Percentiles rank a stretch among this genome's conserved stretches.
phyloP scores from a whole-genome alignment of 2,329 filamentous ascomycete species.

The Fusarium redolens region DNA sequence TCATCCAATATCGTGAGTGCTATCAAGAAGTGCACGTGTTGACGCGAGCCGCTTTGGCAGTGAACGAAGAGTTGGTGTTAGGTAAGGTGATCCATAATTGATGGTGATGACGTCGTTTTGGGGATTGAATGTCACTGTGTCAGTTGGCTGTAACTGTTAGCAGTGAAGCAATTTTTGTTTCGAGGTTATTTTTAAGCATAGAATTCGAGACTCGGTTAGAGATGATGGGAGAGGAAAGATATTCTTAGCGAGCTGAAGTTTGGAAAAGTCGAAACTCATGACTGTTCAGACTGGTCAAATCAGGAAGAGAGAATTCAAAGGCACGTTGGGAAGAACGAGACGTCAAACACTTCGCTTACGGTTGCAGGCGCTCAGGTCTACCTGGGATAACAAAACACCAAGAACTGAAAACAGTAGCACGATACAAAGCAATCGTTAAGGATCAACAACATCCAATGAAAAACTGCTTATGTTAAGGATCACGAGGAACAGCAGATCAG shows the following conservation, averaged over 20 bases:
- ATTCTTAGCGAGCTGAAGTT: background rate
- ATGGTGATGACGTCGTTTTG: conserved; percentile 1
- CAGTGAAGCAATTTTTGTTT: background rate
- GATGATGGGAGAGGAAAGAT: background rate
- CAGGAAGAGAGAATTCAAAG: background rate
- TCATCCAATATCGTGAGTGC: background rate
- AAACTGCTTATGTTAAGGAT: background rate
- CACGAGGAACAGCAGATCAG: conserved; percentile 14
- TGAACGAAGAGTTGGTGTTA: background rate
- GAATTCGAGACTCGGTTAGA: background rate
- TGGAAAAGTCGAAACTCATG: background rate
- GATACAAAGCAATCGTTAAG: background rate
- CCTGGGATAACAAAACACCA: conserved; percentile 1
- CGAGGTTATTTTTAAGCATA: background rate
- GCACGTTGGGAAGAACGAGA: background rate
- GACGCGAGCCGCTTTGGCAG: background rate
- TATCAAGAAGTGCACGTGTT: conserved; percentile 13
- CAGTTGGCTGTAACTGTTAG: background rate
- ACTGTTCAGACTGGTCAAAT: background rate
- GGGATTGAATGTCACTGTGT: background rate
- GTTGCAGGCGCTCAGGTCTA: background rate
- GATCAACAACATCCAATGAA: background rate
- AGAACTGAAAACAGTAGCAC: background rate
- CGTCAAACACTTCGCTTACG: background rate
- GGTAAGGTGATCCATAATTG: conserved; percentile 11